phyloP scores from a whole-genome alignment of 1,284 basidiomycete species.

The Tilletia indica region DNA sequence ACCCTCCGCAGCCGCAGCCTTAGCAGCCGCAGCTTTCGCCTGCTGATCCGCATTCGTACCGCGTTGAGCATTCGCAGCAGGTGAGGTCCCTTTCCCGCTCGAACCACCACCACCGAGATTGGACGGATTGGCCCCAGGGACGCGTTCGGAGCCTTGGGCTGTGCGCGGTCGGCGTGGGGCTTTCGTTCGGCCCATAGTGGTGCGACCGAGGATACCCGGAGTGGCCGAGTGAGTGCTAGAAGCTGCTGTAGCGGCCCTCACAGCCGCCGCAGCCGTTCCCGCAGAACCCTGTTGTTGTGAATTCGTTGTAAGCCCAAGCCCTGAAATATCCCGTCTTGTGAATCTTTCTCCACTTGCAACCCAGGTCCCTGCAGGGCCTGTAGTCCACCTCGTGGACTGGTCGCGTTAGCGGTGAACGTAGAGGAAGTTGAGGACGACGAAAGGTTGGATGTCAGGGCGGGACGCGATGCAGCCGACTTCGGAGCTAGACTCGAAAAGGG shows the following conservation, averaged over 20 bases:
- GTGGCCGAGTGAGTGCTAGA: conserved; percentile 2
- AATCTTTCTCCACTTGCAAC: too few species aligned
- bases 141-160: conserved; percentile 37
- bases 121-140: conserved; percentile 19
- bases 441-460: too few species aligned
- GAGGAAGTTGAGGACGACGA: neutral
- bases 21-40: neutral
- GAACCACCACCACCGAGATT: neutral
- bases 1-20: neutral
- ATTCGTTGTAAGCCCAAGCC: too few species aligned
- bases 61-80: neutral
- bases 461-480: neutral
- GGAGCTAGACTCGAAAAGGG: neutral
- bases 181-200: neutral
- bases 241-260: neutral
- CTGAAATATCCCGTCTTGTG: too few species aligned
- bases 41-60: neutral
- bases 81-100: neutral
- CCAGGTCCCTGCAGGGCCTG: too few species aligned
- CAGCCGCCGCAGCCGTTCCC: neutral
- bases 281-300: neutral
- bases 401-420: too few species aligned
- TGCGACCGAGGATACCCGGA: conserved; percentile 6
- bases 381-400: too few species aligned
- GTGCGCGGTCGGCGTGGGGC: conserved; percentile 33